Percentiles rank a stretch among this genome's conserved stretches.
Conservation (phyloP, 163 green algal species). For the Volvox carteri region DNA sequence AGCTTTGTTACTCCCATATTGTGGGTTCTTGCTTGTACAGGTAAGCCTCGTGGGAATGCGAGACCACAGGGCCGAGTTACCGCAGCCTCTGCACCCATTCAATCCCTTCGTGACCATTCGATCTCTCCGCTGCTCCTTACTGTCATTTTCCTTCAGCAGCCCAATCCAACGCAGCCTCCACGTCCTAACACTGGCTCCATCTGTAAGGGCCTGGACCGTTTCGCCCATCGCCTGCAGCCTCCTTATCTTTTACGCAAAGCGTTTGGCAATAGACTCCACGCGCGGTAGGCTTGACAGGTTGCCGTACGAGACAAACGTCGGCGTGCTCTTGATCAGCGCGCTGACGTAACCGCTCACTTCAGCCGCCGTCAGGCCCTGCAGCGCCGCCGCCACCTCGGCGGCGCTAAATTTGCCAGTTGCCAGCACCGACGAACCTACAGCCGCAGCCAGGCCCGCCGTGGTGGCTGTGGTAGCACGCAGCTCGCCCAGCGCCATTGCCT, state of each 20-base stretch:
- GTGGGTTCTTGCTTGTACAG: too few relatives aligned
- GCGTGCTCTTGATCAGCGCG: constrained; percentile 59
- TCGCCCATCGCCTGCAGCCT: too few relatives aligned
- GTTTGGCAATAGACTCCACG: constrained; percentile 45
- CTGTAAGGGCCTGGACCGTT: too few relatives aligned
- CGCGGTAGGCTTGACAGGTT: constrained; percentile 61
- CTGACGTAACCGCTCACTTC: constrained; percentile 66
- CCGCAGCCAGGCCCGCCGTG: constrained; percentile 48
- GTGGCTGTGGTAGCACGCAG: constrained; percentile 59
- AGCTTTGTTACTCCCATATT: too few relatives aligned
- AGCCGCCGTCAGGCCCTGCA: constrained; percentile 59
- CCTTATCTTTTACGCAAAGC: constrained; percentile 53
- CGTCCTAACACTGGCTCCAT: too few relatives aligned
- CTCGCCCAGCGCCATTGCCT: constrained; percentile 65
- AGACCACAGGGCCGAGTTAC: too few relatives aligned
- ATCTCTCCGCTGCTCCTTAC: too few relatives aligned
- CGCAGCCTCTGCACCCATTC: too few relatives aligned
- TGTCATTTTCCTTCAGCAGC: too few relatives aligned
- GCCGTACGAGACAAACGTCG: constrained; percentile 66
- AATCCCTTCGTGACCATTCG: too few relatives aligned
- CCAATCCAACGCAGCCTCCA: too few relatives aligned
- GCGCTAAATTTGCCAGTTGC: constrained; percentile 63
- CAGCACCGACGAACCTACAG: constrained; percentile 67
- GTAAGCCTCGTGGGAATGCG: too few relatives aligned
- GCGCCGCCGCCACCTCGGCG: constrained; percentile 53